Base-by-base conservation (phyloP, 2,329 filamentous ascomycete genomes). In the Diplodia intermedia region DNA sequence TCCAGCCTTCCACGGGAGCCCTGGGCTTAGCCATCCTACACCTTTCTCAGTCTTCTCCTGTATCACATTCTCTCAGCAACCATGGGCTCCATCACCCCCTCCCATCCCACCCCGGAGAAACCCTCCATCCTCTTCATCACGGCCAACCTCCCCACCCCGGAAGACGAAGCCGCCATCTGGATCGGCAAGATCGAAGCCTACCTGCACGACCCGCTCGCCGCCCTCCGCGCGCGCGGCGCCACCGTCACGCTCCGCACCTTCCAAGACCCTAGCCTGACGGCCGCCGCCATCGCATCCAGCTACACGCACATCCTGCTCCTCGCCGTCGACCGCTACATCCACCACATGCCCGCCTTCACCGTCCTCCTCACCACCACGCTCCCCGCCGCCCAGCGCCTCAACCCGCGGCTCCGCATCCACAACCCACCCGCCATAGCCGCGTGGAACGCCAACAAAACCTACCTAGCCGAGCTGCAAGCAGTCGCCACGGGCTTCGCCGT, bases 361-460 rank as follows among this genome's bases (percentile, higher is more conserved):
- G 9, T 18, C 29, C 49, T 68, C 40, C 66, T 68, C 18, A 38
- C 4, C 20, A 20, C 26, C 36, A 62, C 60, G 15, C 66, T 68
- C 14, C 66, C 66, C 4, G 40, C 57, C 14, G 66, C 66, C n/a
- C 60, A 52, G 2, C 31, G n/a, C 40, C 66, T 68, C 57, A 23
- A 29, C 40, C 66, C 57, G n/a, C 14, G n/a, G n/a, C 66, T 68
- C 36, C 66, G 40, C 52, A 52, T 68, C 52, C 60, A 68, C 33
- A 68, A 68, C 60, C 66, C 66, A 0, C 38, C 60, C 26, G 36
- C 38, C 40, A 26, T 68, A 23, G 18, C 56, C 29, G 50, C 52
- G 52, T 68, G 66, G 66, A 55, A 68, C 38, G 29, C 50, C 36
- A 68, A 68, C 66, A 68, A 68, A 11, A 68, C 66, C 20, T 68